Evolutionary conservation across 75 land plant genomes (phyloP).

Genomic region (Pinus taeda): DNA sequence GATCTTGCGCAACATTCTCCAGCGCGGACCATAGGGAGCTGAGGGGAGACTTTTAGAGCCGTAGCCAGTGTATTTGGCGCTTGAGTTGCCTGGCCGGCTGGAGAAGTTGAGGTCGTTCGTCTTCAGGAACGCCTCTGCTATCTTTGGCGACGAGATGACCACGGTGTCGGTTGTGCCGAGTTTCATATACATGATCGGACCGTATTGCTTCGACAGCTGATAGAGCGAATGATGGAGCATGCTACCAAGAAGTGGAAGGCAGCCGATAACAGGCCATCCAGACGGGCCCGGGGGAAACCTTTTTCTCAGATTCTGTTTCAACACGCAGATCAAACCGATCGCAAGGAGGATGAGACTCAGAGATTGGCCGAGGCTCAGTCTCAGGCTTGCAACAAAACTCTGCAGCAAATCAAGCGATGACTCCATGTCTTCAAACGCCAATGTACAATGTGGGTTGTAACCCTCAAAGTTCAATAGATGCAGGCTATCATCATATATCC

Average conservation of each 20-base stretch:
- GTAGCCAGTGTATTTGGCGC: slow-evolving; percentile 57
- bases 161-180: slow-evolving; percentile 61
- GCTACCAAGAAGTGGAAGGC: slow-evolving; percentile 65
- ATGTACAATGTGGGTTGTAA: too few species aligned
- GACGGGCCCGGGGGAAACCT: slow-evolving; percentile 62
- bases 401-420: not conserved
- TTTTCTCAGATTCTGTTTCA: not conserved
- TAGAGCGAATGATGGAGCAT: slow-evolving; percentile 63
- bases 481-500: too few species aligned
- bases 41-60: slow-evolving; percentile 53
- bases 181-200: slow-evolving; percentile 64
- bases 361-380: not conserved
- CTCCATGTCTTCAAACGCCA: too few species aligned
- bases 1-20: slow-evolving; percentile 57
- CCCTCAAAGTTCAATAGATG: too few species aligned
- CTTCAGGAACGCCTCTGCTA: slow-evolving; percentile 56
- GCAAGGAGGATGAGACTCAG: not conserved
- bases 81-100: slow-evolving; percentile 62
- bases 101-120: slow-evolving; percentile 57
- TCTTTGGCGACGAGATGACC: slow-evolving; percentile 55
- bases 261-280: slow-evolving; percentile 70
- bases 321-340: not conserved
- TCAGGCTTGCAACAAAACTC: not conserved
- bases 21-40: slow-evolving; percentile 63
- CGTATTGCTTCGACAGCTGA: slow-evolving; percentile 43